Percentiles rank a stretch among this genome's conserved stretches.
Evolutionary conservation across 75 land plant genomes (phyloP).

Genomic region (Pinus albicaulis): DNA sequence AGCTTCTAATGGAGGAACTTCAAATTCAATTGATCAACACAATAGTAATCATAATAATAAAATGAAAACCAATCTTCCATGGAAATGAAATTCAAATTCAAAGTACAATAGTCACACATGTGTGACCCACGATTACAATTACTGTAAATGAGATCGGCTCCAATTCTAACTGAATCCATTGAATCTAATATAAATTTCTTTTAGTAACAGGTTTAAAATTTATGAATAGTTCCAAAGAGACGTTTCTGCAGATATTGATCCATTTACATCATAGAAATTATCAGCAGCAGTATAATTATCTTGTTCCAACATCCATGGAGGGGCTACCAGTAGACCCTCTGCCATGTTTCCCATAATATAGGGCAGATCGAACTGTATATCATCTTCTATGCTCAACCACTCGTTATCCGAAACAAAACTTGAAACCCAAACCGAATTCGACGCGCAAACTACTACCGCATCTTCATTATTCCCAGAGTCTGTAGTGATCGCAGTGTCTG

Average conservation of each 20-base stretch:
- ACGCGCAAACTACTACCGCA: not conserved
- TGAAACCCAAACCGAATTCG: not conserved
- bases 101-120: too few relatives aligned
- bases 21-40: too few relatives aligned
- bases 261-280: not conserved
- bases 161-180: too few relatives aligned
- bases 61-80: too few relatives aligned
- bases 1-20: too few relatives aligned
- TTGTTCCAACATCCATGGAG: not conserved
- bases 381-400: not conserved
- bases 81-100: too few relatives aligned
- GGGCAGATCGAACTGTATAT: not conserved
- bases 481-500: too few relatives aligned
- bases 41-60: too few relatives aligned
- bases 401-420: not conserved
- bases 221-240: slow-evolving; percentile 4
- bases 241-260: not conserved
- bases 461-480: too few relatives aligned
- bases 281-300: not conserved
- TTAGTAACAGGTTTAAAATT: not conserved
- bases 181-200: too few relatives aligned
- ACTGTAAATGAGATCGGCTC: too few relatives aligned
- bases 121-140: too few relatives aligned
- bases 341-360: slow-evolving; percentile 3
- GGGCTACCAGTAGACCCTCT: not conserved